Evolutionary conservation across 1,139 yeast genomes (phyloP), one percentile per base, ranked within the genome.

Genomic region (Torulaspora pretoriensis): DNA sequence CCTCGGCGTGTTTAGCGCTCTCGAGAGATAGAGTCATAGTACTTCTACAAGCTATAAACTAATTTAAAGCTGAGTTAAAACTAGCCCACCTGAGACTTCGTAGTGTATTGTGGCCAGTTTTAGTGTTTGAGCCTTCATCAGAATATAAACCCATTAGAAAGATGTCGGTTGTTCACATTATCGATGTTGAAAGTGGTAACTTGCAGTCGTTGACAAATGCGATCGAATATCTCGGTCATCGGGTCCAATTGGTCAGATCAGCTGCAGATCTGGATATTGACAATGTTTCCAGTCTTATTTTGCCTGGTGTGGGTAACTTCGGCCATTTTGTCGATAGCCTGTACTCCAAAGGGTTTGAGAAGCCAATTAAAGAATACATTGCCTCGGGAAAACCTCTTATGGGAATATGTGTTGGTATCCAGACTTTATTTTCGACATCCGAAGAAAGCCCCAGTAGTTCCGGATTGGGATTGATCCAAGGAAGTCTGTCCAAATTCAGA

Each of bases 381-480:
- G 67, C 70, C 5, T 72, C 84, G 14, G 97, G 96, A 1, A 78
- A 80, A 55, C 84, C 94, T 9, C 69, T 92, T 31, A 87, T 92
- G 96, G 98, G 98, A 7, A 88, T 92, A 52, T 92, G 98, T 70
- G 97, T 92, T 38, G 98, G 98, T 2, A 71, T 92, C 48, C 98
- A 92, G 64, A 75, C 96, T 1, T 72, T 92, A 35, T 86, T 90
- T 57, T 67, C 68, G 13, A 79, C 80, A 9, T 84, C 95, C 41
- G 86, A 77, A 51, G 98, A 92, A 64, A 77, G 85, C 49, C 80
- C 82, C 2, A 73, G 70, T 12, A 73, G 75, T 35, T 57, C 64
- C 30, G 97, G 97, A 1, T 67, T 83, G 29, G 55, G 63, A 0
- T 70, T 77, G 35, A 64, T 83, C 32, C 74, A 75, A 38, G 69